A percentile compares a stretch with the other conserved stretches of the same genome.
Conservation (phyloP, 331 rosid genomes). For the Quercus phellos region DNA sequence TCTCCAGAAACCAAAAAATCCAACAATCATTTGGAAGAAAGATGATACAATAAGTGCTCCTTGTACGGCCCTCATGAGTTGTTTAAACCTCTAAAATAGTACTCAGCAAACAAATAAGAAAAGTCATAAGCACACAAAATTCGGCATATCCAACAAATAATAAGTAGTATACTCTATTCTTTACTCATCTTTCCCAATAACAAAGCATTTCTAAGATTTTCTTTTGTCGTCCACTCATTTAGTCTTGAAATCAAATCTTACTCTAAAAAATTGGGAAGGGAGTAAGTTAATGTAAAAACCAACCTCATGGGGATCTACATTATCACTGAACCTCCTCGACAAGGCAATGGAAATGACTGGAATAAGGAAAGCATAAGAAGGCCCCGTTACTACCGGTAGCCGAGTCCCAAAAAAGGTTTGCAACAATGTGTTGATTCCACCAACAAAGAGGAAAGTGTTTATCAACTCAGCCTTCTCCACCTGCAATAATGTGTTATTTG, state of each 20-base stretch:
- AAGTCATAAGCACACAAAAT: slow-evolving; percentile 3
- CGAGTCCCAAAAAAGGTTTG: slow-evolving; percentile 75
- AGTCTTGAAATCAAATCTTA: neutral
- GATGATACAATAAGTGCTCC: slow-evolving; percentile 81
- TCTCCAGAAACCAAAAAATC: slow-evolving; percentile 81
- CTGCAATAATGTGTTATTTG: slow-evolving; percentile 28
- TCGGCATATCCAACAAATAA: neutral
- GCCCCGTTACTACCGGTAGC: slow-evolving; percentile 78
- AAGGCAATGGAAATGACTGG: slow-evolving; percentile 55
- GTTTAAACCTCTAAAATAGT: slow-evolving; percentile 58
- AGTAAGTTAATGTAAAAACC: neutral
- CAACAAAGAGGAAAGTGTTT: slow-evolving; percentile 66
- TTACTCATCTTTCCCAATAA: neutral
- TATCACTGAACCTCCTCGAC: slow-evolving; percentile 47
- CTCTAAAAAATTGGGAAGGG: neutral
- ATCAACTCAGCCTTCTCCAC: slow-evolving; percentile 84
- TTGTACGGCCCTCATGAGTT: slow-evolving; percentile 62
- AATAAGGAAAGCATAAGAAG: slow-evolving; percentile 64
- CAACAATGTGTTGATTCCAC: slow-evolving; percentile 70
- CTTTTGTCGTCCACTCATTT: neutral
- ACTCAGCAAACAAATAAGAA: slow-evolving; percentile 4
- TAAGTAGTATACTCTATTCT: neutral
- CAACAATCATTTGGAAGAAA: slow-evolving; percentile 52
- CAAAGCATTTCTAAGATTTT: neutral
- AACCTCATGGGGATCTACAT: slow-evolving; percentile 64